A percentile compares a stretch with the other conserved stretches of the same genome.
Conservation (phyloP, 495 filamentous ascomycete genomes). For the Hypoxylon crocopeplum region DNA sequence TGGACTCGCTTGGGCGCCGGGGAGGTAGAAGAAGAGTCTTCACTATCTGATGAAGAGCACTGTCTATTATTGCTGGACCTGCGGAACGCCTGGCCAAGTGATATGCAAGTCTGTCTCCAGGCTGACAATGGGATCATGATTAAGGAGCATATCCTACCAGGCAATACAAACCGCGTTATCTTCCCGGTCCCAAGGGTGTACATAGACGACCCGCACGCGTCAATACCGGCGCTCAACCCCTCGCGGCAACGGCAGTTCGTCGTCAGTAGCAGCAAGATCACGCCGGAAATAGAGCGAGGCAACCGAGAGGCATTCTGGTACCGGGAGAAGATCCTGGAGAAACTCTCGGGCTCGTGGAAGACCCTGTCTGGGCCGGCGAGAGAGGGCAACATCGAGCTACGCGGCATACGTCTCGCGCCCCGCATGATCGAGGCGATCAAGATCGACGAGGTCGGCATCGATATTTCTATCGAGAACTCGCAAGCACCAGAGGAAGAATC, state of each 20-base stretch:
- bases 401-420: slow-evolving; percentile 71
- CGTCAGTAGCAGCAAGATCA: slow-evolving; percentile 77
- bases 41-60: slow-evolving; percentile 61
- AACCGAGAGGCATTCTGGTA: slow-evolving; percentile 92
- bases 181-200: slow-evolving; percentile 79
- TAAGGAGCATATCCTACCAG: slow-evolving; percentile 71
- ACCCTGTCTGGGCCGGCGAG: slow-evolving; percentile 62
- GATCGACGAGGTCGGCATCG: slow-evolving; percentile 79
- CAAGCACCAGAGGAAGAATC: slow-evolving; percentile 12
- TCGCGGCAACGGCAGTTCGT: slow-evolving; percentile 85
- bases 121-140: slow-evolving; percentile 44
- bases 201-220: slow-evolving; percentile 74
- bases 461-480: slow-evolving; percentile 60
- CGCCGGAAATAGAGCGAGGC: slow-evolving; percentile 78
- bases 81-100: slow-evolving; percentile 84
- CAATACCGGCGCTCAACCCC: slow-evolving; percentile 81
- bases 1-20: slow-evolving; percentile 45
- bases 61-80: slow-evolving; percentile 85
- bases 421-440: slow-evolving; percentile 85
- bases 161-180: slow-evolving; percentile 77
- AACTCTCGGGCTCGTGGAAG: slow-evolving; percentile 73
- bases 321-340: slow-evolving; percentile 79
- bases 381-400: slow-evolving; percentile 75
- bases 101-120: slow-evolving; percentile 66
- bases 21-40: slow-evolving; percentile 31